Evolutionary conservation across 2,329 filamentous ascomycete species (phyloP).

Genomic region (Massarina eburnea): DNA sequence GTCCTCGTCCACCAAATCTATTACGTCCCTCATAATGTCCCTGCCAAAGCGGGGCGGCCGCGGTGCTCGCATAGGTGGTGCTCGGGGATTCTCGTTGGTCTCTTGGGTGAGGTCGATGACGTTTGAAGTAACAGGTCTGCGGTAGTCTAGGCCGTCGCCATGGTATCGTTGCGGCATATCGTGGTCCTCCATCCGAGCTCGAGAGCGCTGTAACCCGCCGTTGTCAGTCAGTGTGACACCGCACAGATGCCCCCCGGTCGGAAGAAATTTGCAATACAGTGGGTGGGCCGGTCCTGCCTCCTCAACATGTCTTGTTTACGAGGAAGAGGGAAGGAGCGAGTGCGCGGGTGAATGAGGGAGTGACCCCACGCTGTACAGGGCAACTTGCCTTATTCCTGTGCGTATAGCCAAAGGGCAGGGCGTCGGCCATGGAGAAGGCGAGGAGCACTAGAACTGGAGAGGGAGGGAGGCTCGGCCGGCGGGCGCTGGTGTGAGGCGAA

Average conservation of each 20-base stretch:
- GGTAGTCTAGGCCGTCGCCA: constrained; percentile 59
- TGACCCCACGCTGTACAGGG: constrained; percentile 5
- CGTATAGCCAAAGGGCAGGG: constrained; percentile 32
- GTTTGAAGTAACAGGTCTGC: constrained; percentile 50
- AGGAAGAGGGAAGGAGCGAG: too few species aligned
- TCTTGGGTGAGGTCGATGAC: constrained; percentile 39
- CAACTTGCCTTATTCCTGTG: constrained; percentile 39
- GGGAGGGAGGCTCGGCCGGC: not conserved
- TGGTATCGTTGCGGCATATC: constrained; percentile 44
- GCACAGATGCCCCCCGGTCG: too few species aligned
- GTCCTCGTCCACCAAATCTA: constrained; percentile 17
- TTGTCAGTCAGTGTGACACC: constrained; percentile 21
- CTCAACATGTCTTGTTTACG: too few species aligned
- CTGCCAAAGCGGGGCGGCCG: constrained; percentile 46
- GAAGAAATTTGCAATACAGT: too few species aligned
- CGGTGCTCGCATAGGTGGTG: constrained; percentile 23
- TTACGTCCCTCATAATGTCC: constrained; percentile 45
- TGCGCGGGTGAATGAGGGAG: not conserved
- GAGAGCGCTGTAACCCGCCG: constrained; percentile 30
- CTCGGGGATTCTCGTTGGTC: constrained; percentile 21
- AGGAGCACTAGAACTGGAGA: constrained; percentile 1
- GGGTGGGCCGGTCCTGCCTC: too few species aligned
- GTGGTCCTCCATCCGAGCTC: constrained; percentile 35
- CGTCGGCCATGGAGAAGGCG: constrained; percentile 25
- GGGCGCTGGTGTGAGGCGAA: not conserved